Evolutionary conservation across 2,329 filamentous ascomycete genomes (phyloP), one percentile per base, ranked within the genome.

Genomic region (Aspergillus terreus): DNA sequence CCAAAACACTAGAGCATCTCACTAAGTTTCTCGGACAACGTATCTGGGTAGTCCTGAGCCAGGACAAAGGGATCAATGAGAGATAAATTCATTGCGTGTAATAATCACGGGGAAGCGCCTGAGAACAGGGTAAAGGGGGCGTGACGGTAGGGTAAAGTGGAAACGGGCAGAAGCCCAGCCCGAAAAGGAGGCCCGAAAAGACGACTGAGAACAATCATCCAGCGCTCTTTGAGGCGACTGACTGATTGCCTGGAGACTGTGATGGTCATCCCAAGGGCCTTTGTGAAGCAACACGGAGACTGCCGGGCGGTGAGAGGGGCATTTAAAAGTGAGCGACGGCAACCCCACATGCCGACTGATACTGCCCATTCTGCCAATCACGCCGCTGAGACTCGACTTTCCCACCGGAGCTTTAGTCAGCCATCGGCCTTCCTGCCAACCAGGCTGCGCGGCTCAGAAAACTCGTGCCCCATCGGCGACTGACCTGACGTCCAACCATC

Each of bases 11-110:
- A 6, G 14, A 7, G 46, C 75, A 64, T 76, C 27, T 9, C 7
- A 82, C 92, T 88, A 58, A 99, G 86, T 52, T 88, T 92, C 66
- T 90, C 90, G 32, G 88, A 92, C 59, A 96, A 87, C 55, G 88
- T 85, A 67, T 96, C 92, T 49, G 92, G 92, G 69, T 94, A 95
- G 75, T 96, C 92, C 73, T 86, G 83, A 23, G 83, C 84, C 55
- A 88, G 78, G 58, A 86, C 80, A 64, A 87, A 87, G 21, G 86
- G 86, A 67, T 90, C 86, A 56, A 85, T 79, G 40, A 90, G 79
- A 47, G 85, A 82, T 58, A 88, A 75, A 78, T 88, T 88, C 86
- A 89, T 88, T 47, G 58, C 53, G 58, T n/a, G 21, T 32, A 17
- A 41, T 49, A 17, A 41, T 49, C 33, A 47, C 19, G 25, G 50